Percentiles rank a stretch among this genome's conserved stretches.
phyloP scores from a whole-genome alignment of 2,329 filamentous ascomycete genomes.

The Pseudopyrenochaeta lycopersici region DNA sequence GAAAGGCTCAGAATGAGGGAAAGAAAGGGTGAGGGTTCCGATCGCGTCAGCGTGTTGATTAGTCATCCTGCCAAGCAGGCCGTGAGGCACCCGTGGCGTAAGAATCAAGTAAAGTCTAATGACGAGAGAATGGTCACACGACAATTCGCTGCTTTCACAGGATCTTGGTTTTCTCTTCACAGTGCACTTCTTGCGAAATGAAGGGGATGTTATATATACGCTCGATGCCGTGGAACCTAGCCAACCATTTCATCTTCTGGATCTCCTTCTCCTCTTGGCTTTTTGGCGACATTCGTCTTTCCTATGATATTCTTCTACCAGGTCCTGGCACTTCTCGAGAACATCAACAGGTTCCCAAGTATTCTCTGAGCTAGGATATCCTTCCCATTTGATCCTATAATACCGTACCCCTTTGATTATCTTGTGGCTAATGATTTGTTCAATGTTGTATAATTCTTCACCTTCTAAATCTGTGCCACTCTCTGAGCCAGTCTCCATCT shows the following conservation, averaged over 20 bases:
- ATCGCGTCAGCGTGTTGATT: too few relatives aligned
- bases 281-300: background rate
- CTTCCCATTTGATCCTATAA: background rate
- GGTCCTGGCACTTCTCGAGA: background rate
- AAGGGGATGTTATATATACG: background rate
- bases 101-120: too few relatives aligned
- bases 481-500: background rate
- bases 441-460: background rate
- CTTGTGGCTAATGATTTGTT: background rate
- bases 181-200: background rate
- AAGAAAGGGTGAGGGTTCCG: too few relatives aligned
- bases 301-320: background rate
- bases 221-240: background rate
- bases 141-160: background rate
- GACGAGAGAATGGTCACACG: too few relatives aligned
- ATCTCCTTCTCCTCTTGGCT: background rate
- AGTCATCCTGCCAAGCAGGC: too few relatives aligned
- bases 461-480: background rate
- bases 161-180: background rate
- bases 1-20: too few relatives aligned
- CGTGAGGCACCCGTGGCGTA: too few relatives aligned
- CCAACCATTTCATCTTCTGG: background rate
- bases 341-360: background rate
- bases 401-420: background rate
- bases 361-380: background rate